Conservation (phyloP, 306 rosid genomes). For the Clitoria ternatea region DNA sequence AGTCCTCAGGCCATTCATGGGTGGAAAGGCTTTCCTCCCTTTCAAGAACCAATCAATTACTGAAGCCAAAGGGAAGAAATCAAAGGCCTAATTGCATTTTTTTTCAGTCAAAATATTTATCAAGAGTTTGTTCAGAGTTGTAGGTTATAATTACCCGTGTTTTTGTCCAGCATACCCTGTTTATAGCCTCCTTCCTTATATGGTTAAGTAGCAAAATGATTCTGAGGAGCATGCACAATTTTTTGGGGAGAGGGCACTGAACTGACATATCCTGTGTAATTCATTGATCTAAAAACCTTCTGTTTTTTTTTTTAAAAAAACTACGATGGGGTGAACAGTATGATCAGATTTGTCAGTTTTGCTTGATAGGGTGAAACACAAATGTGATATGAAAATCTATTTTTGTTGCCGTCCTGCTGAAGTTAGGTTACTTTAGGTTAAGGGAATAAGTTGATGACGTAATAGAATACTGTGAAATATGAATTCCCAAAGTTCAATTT, state of each 20-base stretch:
- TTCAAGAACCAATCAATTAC: conserved; percentile 57
- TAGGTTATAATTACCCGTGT: conserved; percentile 3
- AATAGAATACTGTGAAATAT: not conserved
- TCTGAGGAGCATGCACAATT: not conserved
- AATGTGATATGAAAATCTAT: not conserved
- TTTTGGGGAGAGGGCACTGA: conserved; percentile 1
- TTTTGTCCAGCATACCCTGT: conserved; percentile 13
- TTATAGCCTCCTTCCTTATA: not conserved
- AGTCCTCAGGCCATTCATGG: conserved; percentile 65
- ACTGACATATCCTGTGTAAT: conserved; percentile 27
- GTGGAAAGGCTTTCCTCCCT: conserved; percentile 76
- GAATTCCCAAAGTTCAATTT: not conserved
- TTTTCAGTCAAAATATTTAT: conserved; percentile 29
- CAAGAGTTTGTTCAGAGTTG: conserved; percentile 30
- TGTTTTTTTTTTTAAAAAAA: not conserved
- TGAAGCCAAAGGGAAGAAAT: conserved; percentile 97
- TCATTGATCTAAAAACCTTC: not conserved
- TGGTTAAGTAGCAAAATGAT: conserved; percentile 15
- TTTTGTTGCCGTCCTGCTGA: not conserved
- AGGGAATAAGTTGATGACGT: not conserved
- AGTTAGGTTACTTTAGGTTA: not conserved
- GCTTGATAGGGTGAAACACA: not conserved
- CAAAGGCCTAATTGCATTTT: conserved; percentile 72
- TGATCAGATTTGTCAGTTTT: not conserved
- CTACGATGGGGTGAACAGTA: not conserved